Evolutionary conservation across 2,329 filamentous ascomycete species (phyloP).

Genomic region (Pyrenochaeta sp.): DNA sequence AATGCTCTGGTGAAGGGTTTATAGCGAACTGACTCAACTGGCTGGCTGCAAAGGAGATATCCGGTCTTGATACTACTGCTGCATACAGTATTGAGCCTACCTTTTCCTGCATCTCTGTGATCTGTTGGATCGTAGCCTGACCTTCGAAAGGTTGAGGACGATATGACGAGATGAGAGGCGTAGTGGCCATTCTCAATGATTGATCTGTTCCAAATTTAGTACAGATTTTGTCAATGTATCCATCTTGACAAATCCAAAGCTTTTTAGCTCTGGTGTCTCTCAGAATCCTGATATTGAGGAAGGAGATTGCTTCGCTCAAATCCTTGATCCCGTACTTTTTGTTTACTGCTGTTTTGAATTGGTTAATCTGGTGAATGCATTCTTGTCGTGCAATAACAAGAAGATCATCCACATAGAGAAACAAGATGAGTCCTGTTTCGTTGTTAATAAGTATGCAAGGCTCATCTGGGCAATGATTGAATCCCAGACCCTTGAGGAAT

Average conservation of each 20-base stretch:
- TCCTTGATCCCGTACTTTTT: constrained; percentile 11
- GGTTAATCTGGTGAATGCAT: too few relatives aligned
- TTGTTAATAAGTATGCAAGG: too few relatives aligned
- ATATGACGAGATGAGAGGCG: constrained; percentile 5
- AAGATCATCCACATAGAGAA: too few relatives aligned
- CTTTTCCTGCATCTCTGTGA: constrained; percentile 11
- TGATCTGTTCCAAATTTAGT: constrained; percentile 8
- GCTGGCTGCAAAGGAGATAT: constrained; percentile 10
- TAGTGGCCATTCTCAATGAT: constrained; percentile 1
- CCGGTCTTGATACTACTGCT: constrained; percentile 6
- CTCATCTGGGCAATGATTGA: too few relatives aligned
- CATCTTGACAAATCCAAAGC: constrained; percentile 10
- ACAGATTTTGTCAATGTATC: constrained; percentile 10
- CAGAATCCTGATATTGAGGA: constrained; percentile 10
- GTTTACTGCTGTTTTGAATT: constrained; percentile 5
- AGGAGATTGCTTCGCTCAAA: constrained; percentile 8
- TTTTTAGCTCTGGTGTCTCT: constrained; percentile 5
- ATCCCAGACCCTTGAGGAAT: too few relatives aligned
- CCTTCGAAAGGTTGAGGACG: neutral
- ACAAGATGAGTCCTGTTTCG: too few relatives aligned
- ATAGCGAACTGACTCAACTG: constrained; percentile 4
- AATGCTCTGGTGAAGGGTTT: constrained; percentile 10
- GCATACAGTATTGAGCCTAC: constrained; percentile 10
- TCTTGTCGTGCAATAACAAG: too few relatives aligned
- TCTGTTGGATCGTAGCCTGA: constrained; percentile 1